Evolutionary conservation across 2,329 filamentous ascomycete genomes (phyloP).

Genomic region (Colletotrichum orbiculare): DNA sequence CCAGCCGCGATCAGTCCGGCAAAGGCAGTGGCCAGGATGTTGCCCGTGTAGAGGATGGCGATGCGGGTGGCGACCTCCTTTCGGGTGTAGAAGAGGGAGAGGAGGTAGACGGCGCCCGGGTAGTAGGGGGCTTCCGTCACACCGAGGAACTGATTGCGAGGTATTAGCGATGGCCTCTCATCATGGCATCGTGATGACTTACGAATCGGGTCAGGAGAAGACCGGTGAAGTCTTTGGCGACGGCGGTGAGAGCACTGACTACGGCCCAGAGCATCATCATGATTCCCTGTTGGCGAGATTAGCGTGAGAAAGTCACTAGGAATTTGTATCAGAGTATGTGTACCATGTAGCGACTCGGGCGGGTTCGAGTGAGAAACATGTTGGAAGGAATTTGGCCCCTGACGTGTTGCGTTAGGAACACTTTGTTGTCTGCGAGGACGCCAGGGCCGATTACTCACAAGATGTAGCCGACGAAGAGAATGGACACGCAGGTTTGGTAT

Average conservation of each 20-base stretch:
- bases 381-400: conserved; percentile 37
- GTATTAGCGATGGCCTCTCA: too few species aligned
- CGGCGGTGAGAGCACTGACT: conserved; percentile 44
- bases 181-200: too few species aligned
- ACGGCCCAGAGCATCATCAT: conserved; percentile 39
- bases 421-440: rapidly evolving
- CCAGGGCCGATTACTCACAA: conserved; percentile 1
- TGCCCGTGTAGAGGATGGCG: conserved; percentile 68
- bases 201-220: conserved; percentile 48
- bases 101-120: conserved; percentile 58
- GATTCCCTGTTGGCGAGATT: conserved; percentile 10
- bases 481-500: conserved; percentile 49
- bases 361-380: conserved; percentile 37
- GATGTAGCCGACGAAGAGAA: conserved; percentile 47
- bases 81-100: conserved; percentile 72
- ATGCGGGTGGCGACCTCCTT: conserved; percentile 73
- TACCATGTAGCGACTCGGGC: conserved; percentile 38
- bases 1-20: conserved; percentile 73
- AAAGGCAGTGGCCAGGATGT: conserved; percentile 75
- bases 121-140: conserved; percentile 46
- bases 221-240: conserved; percentile 46
- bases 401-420: not conserved
- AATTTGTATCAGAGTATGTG: too few species aligned
- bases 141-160: conserved; percentile 43
- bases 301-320: not conserved